Conservation (phyloP, 2,329 filamentous ascomycete species). For the Arthroderma sp. region DNA sequence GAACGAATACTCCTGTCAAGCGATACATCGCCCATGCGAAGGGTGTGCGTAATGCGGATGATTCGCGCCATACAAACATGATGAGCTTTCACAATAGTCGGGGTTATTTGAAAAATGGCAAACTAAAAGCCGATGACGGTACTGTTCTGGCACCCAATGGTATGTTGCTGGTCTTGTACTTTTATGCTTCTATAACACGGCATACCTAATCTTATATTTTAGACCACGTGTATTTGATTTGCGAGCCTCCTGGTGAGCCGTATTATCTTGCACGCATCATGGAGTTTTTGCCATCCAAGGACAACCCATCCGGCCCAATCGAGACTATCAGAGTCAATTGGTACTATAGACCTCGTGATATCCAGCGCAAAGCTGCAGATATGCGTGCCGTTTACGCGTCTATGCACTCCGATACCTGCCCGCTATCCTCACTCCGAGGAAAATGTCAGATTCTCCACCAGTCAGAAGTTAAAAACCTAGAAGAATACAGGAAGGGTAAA, state of each 20-base stretch:
- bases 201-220: constrained; percentile 8
- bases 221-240: constrained; percentile 91
- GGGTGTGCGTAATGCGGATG: constrained; percentile 16
- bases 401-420: constrained; percentile 96
- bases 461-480: constrained; percentile 68
- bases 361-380: constrained; percentile 81
- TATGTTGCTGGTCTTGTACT: constrained; percentile 36
- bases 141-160: constrained; percentile 73
- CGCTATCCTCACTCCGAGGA: constrained; percentile 79
- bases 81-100: constrained; percentile 68
- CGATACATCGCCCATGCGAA: constrained; percentile 25
- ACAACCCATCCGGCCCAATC: constrained; percentile 58
- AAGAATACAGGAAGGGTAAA: constrained; percentile 68
- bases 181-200: constrained; percentile 10
- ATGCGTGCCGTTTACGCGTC: constrained; percentile 85
- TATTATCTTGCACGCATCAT: constrained; percentile 97
- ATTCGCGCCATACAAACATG: constrained; percentile 59
- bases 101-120: constrained; percentile 57
- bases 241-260: constrained; percentile 91
- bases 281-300: constrained; percentile 83
- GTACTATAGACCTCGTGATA: constrained; percentile 95
- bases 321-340: constrained; percentile 90
- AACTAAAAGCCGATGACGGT: constrained; percentile 80
- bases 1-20: constrained; percentile 11
- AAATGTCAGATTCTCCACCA: constrained; percentile 86